Evolutionary conservation across 148 eudicot species (phyloP).

Genomic region (Heliosperma pusillum): DNA sequence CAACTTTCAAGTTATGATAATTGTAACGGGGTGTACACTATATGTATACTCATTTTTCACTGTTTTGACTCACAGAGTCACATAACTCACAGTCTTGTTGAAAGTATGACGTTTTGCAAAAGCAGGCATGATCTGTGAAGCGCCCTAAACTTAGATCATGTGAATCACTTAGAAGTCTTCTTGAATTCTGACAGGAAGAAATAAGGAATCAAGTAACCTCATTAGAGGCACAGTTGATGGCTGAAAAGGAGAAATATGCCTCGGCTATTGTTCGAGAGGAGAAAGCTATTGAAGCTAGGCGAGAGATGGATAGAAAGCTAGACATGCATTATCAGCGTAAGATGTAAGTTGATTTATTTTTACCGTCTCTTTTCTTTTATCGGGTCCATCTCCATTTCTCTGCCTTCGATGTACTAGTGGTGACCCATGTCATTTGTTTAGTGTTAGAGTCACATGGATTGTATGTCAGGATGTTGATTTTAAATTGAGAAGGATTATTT

Average conservation of each 20-base stretch:
- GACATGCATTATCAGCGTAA: slow-evolving; percentile 82
- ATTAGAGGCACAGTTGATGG: slow-evolving; percentile 50
- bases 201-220: slow-evolving; percentile 55
- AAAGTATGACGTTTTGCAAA: slow-evolving; percentile 6
- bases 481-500: not conserved
- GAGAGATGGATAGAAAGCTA: slow-evolving; percentile 65
- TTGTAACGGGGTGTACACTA: not conserved
- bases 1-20: not conserved
- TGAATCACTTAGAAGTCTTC: not conserved
- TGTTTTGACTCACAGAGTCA: too few species aligned
- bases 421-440: not conserved
- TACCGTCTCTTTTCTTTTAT: not conserved
- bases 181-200: slow-evolving; percentile 51
- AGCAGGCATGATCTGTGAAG: not conserved
- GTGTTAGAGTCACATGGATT: not conserved
- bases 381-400: not conserved
- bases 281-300: slow-evolving; percentile 44
- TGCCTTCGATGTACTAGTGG: not conserved
- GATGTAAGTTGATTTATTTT: slow-evolving; percentile 50
- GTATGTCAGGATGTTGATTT: not conserved
- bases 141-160: not conserved
- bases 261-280: slow-evolving; percentile 47
- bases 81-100: not conserved
- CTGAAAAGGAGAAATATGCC: slow-evolving; percentile 56
- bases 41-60: not conserved